phyloP scores from a whole-genome alignment of 2,329 filamentous ascomycete genomes.

The Aspergillus sclerotialis region DNA sequence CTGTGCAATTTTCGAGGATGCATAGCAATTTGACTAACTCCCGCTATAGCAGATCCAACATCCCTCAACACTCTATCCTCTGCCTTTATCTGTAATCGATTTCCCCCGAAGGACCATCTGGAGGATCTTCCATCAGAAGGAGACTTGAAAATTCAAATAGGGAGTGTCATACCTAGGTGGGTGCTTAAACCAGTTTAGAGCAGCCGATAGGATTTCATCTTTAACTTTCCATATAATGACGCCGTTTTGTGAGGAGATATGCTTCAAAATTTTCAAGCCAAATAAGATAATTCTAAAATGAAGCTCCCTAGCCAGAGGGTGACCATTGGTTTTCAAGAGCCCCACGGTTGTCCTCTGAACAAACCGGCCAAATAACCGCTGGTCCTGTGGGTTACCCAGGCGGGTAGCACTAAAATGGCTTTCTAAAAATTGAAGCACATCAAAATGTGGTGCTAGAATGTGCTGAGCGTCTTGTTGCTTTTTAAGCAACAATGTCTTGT shows the following conservation, averaged over 20 bases:
- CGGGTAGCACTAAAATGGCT: slow-evolving; percentile 93
- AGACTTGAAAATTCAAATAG: neutral
- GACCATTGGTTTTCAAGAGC: slow-evolving; percentile 61
- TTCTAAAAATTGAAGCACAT: slow-evolving; percentile 77
- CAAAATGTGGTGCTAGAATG: slow-evolving; percentile 76
- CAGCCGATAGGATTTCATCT: slow-evolving; percentile 80
- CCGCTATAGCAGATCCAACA: slow-evolving; percentile 60
- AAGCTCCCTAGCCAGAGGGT: slow-evolving; percentile 86
- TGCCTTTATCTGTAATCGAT: slow-evolving; percentile 85
- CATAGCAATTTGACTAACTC: slow-evolving; percentile 54
- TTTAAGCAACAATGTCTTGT: slow-evolving; percentile 66
- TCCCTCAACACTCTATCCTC: slow-evolving; percentile 78
- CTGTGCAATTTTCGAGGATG: slow-evolving; percentile 48
- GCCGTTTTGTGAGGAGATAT: slow-evolving; percentile 58
- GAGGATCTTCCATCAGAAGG: slow-evolving; percentile 11
- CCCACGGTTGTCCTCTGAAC: slow-evolving; percentile 72
- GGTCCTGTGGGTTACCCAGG: slow-evolving; percentile 74
- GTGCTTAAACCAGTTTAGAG: slow-evolving; percentile 78
- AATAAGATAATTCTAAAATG: slow-evolving; percentile 84
- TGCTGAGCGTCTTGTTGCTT: slow-evolving; percentile 75
- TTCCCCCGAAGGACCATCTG: slow-evolving; percentile 91
- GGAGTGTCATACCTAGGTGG: slow-evolving; percentile 52
- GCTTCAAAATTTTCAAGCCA: slow-evolving; percentile 67
- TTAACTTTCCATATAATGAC: slow-evolving; percentile 74
- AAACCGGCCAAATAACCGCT: slow-evolving; percentile 73